phyloP scores from a whole-genome alignment of 2,329 filamentous ascomycete species.

The Chaetomium olivaceum region DNA sequence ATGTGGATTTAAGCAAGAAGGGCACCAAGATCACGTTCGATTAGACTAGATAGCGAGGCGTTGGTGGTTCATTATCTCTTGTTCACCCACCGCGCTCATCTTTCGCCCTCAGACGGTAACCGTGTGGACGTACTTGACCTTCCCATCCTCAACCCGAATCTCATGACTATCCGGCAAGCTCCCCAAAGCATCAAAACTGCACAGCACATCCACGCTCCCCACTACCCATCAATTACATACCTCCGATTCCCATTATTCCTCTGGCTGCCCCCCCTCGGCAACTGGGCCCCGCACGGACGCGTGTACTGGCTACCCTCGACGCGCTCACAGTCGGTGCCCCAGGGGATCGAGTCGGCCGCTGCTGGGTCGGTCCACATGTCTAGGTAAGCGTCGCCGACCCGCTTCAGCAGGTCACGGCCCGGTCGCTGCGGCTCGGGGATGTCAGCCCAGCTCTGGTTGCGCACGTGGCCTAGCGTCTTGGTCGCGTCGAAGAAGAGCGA shows the following conservation, averaged over 20 bases:
- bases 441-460: constrained; percentile 38
- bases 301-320: constrained; percentile 40
- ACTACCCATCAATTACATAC: constrained; percentile 41
- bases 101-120: constrained; percentile 35
- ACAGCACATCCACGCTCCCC: constrained; percentile 41
- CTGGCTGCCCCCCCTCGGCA: constrained; percentile 38
- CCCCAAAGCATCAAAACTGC: constrained; percentile 40
- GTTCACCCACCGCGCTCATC: background rate
- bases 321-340: constrained; percentile 41
- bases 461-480: constrained; percentile 38
- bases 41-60: constrained; percentile 33
- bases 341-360: constrained; percentile 40
- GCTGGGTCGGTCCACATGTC: constrained; percentile 43
- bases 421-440: constrained; percentile 33
- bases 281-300: constrained; percentile 36
- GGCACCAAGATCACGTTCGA: constrained; percentile 94
- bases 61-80: background rate
- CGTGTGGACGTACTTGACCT: constrained; percentile 43
- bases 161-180: constrained; percentile 41
- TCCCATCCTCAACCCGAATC: constrained; percentile 37
- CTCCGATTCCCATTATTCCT: constrained; percentile 38
- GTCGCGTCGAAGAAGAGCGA: constrained; percentile 42
- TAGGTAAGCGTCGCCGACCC: constrained; percentile 41
- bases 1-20: constrained; percentile 78
- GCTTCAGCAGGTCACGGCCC: constrained; percentile 37